phyloP scores from a whole-genome alignment of 495 filamentous ascomycete genomes.

The Podospora didyma region DNA sequence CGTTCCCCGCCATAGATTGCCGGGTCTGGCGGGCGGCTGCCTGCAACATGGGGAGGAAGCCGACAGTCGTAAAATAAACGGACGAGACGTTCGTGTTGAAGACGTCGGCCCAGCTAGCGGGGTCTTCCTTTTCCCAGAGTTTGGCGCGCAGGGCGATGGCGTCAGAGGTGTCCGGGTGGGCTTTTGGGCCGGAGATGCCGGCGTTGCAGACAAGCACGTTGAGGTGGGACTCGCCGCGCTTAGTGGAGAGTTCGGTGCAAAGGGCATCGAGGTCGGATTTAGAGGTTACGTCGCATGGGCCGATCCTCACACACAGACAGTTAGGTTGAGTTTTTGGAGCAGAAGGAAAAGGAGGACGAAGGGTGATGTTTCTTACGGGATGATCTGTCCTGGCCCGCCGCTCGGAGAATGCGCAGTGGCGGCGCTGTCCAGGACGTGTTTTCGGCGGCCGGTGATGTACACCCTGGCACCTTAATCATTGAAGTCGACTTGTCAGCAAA shows the following conservation, averaged over 20 bases:
- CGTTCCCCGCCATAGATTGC: not conserved
- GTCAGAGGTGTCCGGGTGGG: conserved; percentile 28
- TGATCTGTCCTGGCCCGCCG: conserved; percentile 27
- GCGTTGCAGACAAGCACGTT: conserved; percentile 62
- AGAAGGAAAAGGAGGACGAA: too few species aligned
- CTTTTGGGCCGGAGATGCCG: conserved; percentile 42
- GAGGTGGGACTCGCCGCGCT: conserved; percentile 39
- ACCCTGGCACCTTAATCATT: conserved; percentile 53
- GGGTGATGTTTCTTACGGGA: conserved; percentile 14
- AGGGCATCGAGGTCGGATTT: conserved; percentile 49
- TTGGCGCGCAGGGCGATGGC: conserved; percentile 44
- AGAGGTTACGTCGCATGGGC: conserved; percentile 57
- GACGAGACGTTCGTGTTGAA: conserved; percentile 55
- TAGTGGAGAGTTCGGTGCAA: conserved; percentile 44
- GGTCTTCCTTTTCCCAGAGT: conserved; percentile 39
- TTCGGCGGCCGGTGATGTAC: conserved; percentile 62
- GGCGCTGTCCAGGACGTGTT: conserved; percentile 49
- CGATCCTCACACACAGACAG: conserved; percentile 13
- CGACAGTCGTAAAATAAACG: conserved; percentile 55
- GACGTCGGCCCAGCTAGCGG: conserved; percentile 46
- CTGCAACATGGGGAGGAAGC: conserved; percentile 54
- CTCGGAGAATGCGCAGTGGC: conserved; percentile 34
- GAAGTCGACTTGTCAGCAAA: not conserved
- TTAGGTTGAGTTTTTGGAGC: too few species aligned
- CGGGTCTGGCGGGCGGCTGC: conserved; percentile 44